These are phyloP conservation scores for Verbena officinalis DNA, from an alignment of 257 asterid genomes.

Conservation along the genomic window DNA sequence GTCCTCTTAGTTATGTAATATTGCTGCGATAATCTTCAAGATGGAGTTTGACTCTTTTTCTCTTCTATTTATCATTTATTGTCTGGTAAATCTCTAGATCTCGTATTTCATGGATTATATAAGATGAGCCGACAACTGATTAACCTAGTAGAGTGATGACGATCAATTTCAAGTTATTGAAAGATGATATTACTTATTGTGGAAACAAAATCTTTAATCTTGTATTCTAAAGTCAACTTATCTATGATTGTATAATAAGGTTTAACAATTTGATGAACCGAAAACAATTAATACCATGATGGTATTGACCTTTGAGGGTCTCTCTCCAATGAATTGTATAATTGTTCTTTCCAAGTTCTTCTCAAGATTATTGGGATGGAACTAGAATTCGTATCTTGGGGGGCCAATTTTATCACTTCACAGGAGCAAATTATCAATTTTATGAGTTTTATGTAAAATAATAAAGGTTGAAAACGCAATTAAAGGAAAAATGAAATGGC, in stretches of 20 bases:
- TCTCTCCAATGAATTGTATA: background rate
- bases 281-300: background rate
- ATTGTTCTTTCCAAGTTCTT: background rate
- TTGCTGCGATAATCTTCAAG: conserved; percentile 5
- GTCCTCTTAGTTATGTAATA: background rate
- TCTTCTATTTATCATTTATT: conserved; percentile 14
- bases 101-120: conserved; percentile 26
- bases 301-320: no score
- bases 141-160: background rate
- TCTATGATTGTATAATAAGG: background rate
- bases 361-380: background rate
- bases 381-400: no score
- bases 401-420: no score
- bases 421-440: no score
- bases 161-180: background rate
- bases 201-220: conserved; percentile 19
- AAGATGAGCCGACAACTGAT: background rate
- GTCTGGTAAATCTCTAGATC: conserved; percentile 35
- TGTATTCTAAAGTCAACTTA: conserved; percentile 26
- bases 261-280: no score
- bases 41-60: conserved; percentile 6
- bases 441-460: no score
- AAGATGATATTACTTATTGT: background rate
- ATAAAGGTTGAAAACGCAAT: no score
- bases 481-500: no score